Percentiles rank a stretch among this genome's conserved stretches.
Conservation (phyloP, 805 yeast genomes). For the Saccharomycopsis selenospora region DNA sequence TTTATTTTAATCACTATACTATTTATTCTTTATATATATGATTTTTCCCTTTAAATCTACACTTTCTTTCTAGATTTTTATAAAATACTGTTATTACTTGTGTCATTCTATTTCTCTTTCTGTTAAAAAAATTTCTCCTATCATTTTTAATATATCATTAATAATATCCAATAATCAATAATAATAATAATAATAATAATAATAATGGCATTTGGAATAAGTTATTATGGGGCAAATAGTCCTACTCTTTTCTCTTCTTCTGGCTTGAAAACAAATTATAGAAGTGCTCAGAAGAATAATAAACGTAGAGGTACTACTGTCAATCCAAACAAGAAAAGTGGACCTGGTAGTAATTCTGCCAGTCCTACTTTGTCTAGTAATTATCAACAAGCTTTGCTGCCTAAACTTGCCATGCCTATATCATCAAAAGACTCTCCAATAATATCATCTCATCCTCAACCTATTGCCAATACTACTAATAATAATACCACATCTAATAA, state of each 20-base stretch:
- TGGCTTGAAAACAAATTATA: neutral
- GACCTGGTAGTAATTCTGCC: neutral
- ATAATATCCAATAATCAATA: no score
- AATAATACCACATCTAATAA: neutral
- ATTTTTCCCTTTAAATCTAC: no score
- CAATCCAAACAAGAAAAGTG: neutral
- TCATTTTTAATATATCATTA: no score
- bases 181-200: no score
- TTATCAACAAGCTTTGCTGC: constrained; percentile 1
- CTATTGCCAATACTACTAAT: neutral
- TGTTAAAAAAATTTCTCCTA: no score
- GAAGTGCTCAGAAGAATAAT: neutral
- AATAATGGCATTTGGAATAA: constrained; percentile 2
- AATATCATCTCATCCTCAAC: neutral
- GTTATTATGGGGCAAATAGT: constrained; percentile 1
- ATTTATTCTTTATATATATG: no score
- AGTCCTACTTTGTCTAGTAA: neutral
- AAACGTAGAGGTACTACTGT: neutral
- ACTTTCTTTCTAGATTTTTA: no score
- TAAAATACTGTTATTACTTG: no score
- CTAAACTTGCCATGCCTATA: neutral
- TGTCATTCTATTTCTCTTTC: no score
- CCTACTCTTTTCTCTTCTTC: constrained; percentile 1
- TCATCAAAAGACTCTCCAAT: no score
- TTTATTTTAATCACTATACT: no score